Base-by-base conservation (phyloP, 768 basidiomycete species). In the Trametes villosa region DNA sequence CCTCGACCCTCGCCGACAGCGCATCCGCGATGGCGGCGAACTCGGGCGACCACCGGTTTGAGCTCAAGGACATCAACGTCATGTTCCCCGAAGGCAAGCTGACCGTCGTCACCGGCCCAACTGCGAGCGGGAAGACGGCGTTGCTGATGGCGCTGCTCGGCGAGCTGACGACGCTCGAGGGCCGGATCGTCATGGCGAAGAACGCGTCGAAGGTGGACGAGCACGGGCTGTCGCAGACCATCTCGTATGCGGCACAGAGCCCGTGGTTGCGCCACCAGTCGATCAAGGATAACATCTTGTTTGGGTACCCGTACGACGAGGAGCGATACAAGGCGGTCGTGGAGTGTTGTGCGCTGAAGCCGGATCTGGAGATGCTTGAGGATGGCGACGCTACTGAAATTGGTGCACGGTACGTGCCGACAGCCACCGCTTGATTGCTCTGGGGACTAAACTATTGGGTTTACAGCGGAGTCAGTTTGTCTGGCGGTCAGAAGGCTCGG, bases 311-410 rank as follows among this genome's bases (percentile, higher is more conserved):
- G 40, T 76, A 71, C 42, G 88, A 91, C 53, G 85, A 90, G 62
- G 84, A 86, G 62, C 78, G 92, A 49, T 95, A 95, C 65, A 75
- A 87, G 11, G 79, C 77, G 0, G 92, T 94, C 27, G 71, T 96
- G n/a, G 87, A 93, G 52, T 89, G 86, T 15, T 98, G 96, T 68
- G 94, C 94, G 1, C 73, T 98, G 53, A 76, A 71, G 29, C 85
- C 89, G 0, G 96, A 98, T 77, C 73, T 98, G 57, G 84, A 89
- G 6, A 82, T 94, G 12, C 73, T 98, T 1, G 92, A 96, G 57
- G 88, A 95, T 67, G 96, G 96, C 0, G 94, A 93, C 68, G 77
- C 74, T 55, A 94, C 92, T 1, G 89, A 93, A 74, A 91, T 96
- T 64, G 93, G 93, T 15, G 87, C 86, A 15, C 78, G 86, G 79